Percentiles rank a stretch among this genome's conserved stretches.
phyloP scores from a whole-genome alignment of 805 yeast species.

The Candida schatavii region DNA sequence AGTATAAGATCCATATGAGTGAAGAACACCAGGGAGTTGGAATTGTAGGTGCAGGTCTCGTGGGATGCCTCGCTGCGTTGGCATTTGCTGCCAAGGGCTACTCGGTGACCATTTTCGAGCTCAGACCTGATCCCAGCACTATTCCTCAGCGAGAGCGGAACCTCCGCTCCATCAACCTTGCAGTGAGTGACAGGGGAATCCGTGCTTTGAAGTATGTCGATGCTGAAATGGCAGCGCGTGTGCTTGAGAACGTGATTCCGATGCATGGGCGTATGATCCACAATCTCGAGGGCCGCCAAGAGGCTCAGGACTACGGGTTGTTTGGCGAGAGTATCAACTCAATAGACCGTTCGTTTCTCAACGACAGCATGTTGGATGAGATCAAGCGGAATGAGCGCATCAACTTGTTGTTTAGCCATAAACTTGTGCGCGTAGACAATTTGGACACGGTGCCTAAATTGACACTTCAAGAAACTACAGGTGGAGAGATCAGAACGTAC shows the following conservation, averaged over 20 bases:
- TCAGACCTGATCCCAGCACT: constrained; percentile 59
- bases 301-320: constrained; percentile 73
- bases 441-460: constrained; percentile 19
- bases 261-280: constrained; percentile 93
- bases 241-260: constrained; percentile 66
- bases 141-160: constrained; percentile 32
- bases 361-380: constrained; percentile 63
- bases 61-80: constrained; percentile 82
- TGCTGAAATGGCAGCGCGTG: constrained; percentile 49
- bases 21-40: constrained; percentile 30
- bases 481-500: constrained; percentile 15
- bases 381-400: constrained; percentile 43
- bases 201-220: constrained; percentile 65
- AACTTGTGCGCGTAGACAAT: constrained; percentile 44
- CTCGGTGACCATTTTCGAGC: constrained; percentile 68
- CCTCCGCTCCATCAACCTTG: constrained; percentile 76
- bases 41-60: constrained; percentile 87
- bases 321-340: constrained; percentile 84
- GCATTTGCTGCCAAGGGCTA: constrained; percentile 73
- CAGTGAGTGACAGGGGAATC: constrained; percentile 84
- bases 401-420: constrained; percentile 51
- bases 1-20: no score
- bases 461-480: constrained; percentile 16
- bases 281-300: constrained; percentile 56
- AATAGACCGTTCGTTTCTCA: constrained; percentile 72